Evolutionary conservation across 257 asterid species (phyloP).

Genomic region (Forsythia viridissima): DNA sequence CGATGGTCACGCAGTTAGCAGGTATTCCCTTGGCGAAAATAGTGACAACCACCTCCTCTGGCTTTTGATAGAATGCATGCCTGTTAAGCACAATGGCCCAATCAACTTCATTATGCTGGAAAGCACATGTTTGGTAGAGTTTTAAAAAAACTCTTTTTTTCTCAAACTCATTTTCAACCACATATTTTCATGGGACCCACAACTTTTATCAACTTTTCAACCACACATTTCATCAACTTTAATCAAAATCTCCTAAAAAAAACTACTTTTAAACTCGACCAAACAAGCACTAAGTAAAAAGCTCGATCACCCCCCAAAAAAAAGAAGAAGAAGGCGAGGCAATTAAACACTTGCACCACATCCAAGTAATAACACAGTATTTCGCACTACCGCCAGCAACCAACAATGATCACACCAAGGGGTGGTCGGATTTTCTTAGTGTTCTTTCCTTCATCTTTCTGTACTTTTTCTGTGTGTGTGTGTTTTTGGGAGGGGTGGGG

Average conservation of each 20-base stretch:
- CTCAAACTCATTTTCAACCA: too few relatives aligned
- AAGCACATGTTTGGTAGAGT: neutral
- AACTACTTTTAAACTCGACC: too few relatives aligned
- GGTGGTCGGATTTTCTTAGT: neutral
- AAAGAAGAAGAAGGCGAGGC: neutral
- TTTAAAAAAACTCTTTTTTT: too few relatives aligned
- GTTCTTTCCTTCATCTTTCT: too few relatives aligned
- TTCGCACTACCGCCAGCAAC: neutral
- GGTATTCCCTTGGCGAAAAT: constrained; percentile 90
- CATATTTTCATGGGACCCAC: too few relatives aligned
- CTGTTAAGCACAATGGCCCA: constrained; percentile 34
- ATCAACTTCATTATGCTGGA: neutral
- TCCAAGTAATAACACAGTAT: neutral
- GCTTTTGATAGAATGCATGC: constrained; percentile 93
- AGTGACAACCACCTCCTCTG: constrained; percentile 92
- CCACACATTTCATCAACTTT: too few relatives aligned
- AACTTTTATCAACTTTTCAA: too few relatives aligned
- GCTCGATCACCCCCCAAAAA: neutral
- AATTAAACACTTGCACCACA: neutral
- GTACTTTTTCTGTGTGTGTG: neutral
- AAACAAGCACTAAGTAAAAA: neutral
- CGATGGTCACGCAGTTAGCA: constrained; percentile 56
- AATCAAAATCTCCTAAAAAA: too few relatives aligned
- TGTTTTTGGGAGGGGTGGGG: neutral
- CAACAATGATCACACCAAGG: neutral